These are phyloP conservation scores for Calocybe cyanea DNA, from an alignment of 768 basidiomycete genomes.

Conservation along the genomic window DNA sequence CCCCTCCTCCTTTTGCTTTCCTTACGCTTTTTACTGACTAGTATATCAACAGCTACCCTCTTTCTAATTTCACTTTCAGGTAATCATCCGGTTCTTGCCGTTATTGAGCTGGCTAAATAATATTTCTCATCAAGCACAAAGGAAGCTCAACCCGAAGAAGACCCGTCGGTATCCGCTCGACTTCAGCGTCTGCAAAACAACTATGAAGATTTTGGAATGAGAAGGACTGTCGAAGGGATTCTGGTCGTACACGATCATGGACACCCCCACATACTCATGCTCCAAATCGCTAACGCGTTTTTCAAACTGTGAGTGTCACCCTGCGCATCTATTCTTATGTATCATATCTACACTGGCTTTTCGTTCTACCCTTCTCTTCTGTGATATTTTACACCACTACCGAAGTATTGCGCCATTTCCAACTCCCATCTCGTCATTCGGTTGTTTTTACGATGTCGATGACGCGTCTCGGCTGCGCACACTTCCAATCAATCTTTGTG, in stretches of 20 bases:
- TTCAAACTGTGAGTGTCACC: constrained; percentile 86
- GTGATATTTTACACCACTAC: background rate
- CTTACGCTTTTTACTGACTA: constrained; percentile 2
- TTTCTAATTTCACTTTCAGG: constrained; percentile 94
- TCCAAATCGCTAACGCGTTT: constrained; percentile 98
- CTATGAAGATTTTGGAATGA: constrained; percentile 96
- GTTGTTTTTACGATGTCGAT: background rate
- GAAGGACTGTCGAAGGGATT: constrained; percentile 88
- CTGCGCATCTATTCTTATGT: background rate
- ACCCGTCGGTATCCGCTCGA: constrained; percentile 92
- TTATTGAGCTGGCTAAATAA: background rate
- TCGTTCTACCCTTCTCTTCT: constrained; percentile 2
- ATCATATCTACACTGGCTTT: background rate
- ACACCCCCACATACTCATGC: constrained; percentile 95
- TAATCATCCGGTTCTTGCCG: constrained; percentile 22
- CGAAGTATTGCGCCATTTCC: background rate
- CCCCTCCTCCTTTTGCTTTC: background rate
- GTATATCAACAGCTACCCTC: constrained; percentile 61
- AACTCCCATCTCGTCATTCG: background rate
- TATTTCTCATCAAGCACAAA: constrained; percentile 62
- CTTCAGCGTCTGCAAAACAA: constrained; percentile 93
- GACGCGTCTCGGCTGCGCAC: too few species aligned
- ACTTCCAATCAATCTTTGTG: too few species aligned
- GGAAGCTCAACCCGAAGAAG: constrained; percentile 96
- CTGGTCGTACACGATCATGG: constrained; percentile 95